These are phyloP conservation scores for Talaromyces sp. DNA, from an alignment of 2,329 filamentous ascomycete genomes.

Conservation along the genomic window DNA sequence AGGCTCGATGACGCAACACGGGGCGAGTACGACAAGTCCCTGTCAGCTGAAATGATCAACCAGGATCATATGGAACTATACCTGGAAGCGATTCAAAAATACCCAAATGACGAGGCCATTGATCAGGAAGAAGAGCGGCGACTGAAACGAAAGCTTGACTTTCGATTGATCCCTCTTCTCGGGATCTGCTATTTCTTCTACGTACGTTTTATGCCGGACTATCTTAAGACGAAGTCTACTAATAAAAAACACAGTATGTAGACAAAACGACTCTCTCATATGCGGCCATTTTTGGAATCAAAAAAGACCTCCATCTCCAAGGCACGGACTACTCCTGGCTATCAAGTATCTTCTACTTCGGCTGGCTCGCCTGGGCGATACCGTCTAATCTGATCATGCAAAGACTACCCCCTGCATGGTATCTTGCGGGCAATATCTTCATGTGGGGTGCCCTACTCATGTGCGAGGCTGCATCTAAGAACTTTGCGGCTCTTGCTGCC, in stretches of 20 bases:
- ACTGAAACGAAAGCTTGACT: constrained; percentile 11
- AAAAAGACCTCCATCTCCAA: constrained; percentile 42
- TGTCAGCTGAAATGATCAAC: constrained; percentile 10
- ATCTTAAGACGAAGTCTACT: neutral
- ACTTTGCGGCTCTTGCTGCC: constrained; percentile 50
- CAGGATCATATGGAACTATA: constrained; percentile 11
- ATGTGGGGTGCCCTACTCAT: constrained; percentile 40
- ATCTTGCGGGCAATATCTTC: constrained; percentile 19
- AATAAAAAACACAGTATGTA: neutral
- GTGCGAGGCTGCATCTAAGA: constrained; percentile 48
- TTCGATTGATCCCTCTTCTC: constrained; percentile 11
- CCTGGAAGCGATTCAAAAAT: constrained; percentile 13
- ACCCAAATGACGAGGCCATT: constrained; percentile 14
- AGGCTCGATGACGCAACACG: neutral
- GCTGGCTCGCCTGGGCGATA: constrained; percentile 34
- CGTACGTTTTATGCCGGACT: constrained; percentile 22
- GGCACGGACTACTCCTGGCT: constrained; percentile 42
- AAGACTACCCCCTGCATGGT: constrained; percentile 21
- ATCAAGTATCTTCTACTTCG: constrained; percentile 44
- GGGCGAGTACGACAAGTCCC: neutral
- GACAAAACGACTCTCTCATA: neutral
- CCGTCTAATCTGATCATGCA: constrained; percentile 29
- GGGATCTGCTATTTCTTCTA: constrained; percentile 17
- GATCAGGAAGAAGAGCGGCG: constrained; percentile 12
- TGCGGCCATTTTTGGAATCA: constrained; percentile 26